Conservation (phyloP, 306 rosid genomes). For the Acacia melanoxylon region DNA sequence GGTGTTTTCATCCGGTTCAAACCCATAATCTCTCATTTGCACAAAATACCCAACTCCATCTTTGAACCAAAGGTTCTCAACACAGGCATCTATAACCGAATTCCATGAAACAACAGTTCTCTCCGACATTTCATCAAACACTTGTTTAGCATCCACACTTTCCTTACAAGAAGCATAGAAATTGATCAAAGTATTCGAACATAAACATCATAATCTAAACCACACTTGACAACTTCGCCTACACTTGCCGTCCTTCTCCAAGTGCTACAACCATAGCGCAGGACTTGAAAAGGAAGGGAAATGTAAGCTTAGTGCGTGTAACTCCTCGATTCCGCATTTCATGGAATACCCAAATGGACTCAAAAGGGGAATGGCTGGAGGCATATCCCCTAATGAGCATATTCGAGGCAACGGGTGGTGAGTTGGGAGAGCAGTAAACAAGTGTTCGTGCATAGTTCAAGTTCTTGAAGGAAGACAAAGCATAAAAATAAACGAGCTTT, state of each 20-base stretch:
- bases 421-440: constrained; percentile 29
- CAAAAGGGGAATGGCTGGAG: constrained; percentile 46
- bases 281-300: constrained; percentile 71
- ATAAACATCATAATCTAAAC: constrained; percentile 70
- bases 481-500: constrained; percentile 60
- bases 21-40: constrained; percentile 63
- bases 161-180: constrained; percentile 74
- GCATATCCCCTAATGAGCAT: constrained; percentile 74
- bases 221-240: constrained; percentile 60
- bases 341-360: constrained; percentile 56
- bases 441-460: constrained; percentile 59
- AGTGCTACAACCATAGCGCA: constrained; percentile 50
- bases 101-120: constrained; percentile 88
- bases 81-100: constrained; percentile 66
- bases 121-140: constrained; percentile 73
- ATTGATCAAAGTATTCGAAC: constrained; percentile 62
- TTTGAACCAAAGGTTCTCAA: constrained; percentile 55
- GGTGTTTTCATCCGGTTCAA: constrained; percentile 79
- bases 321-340: constrained; percentile 55
- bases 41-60: constrained; percentile 60
- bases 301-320: constrained; percentile 66
- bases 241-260: constrained; percentile 65
- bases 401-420: constrained; percentile 70
- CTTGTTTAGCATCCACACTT: constrained; percentile 40
- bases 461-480: constrained; percentile 51